Base-by-base conservation (phyloP, 1,284 basidiomycete genomes). In the Neotropicomus parvogracilis region DNA sequence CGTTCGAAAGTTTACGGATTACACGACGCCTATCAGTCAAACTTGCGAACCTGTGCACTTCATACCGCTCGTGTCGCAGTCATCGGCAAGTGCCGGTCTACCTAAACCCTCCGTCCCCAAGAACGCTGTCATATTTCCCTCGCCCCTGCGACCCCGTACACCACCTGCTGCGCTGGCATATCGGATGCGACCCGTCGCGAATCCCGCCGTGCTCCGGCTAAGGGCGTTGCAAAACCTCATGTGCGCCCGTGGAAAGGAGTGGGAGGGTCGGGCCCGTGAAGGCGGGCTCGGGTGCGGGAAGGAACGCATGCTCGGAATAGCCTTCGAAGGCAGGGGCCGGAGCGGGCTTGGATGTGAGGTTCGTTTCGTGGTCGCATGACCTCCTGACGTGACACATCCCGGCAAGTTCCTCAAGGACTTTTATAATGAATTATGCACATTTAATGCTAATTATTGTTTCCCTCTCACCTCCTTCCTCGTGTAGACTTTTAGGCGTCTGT, bases 151-250 rank as follows among this genome's bases (percentile, higher is more conserved):
- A 40, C 65, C 64, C 38, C 64, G 62, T 20, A 58, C 56, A 20
- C 61, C 59, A 6, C 63, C 65, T 21, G 37, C 54, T 10, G 53
- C 50, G 11, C 63, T 70, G 5, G 65, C 59, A 4, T 68, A 65
- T 37, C 66, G 69, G 1, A 64, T 79, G 53, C 70, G 81, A 7
- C 75, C 77, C 3, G 71, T 84, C 3, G 77, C 77, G 40, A 84
- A 85, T 55, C 81, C 81, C 3, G 71, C 78, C 35, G 70, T 75
- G 49, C 68, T 84, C 41, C 71, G 81, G 3, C 59, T 84, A 36
- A 74, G 72, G 59, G 81, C 82, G 16, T 62, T 80, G 57, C 75
- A 79, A 57, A 82, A 83, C 55, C 58, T 74, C 16, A 69, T 75
- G 53, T 68, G 60, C 48, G 61, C 60, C 48, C 65, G 65, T 3